Percentiles rank a stretch among this genome's conserved stretches.
Conservation (phyloP, 2,329 filamentous ascomycete species). For the Penicillium sp. region DNA sequence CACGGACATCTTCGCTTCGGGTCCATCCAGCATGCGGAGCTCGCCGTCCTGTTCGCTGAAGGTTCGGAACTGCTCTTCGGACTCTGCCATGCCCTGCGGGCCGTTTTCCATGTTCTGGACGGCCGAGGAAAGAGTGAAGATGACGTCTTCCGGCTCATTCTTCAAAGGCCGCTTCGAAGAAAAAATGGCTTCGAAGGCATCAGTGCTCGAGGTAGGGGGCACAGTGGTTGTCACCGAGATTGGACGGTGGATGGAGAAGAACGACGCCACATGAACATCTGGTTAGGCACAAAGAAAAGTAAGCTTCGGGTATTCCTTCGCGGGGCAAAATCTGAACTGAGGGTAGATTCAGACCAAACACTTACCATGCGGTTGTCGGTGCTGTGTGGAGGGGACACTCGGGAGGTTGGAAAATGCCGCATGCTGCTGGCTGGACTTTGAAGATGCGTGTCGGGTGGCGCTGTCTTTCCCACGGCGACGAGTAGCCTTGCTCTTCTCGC, state of each 20-base stretch:
- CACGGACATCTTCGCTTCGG: conserved; percentile 65
- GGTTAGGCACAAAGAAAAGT: conserved; percentile 5
- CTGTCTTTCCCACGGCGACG: conserved; percentile 40
- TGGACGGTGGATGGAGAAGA: conserved; percentile 94
- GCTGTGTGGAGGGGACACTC: conserved; percentile 52
- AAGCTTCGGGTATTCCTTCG: background rate
- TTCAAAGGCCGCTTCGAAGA: conserved; percentile 54
- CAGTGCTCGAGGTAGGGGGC: conserved; percentile 69
- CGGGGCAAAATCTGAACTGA: background rate
- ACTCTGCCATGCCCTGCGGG: conserved; percentile 33
- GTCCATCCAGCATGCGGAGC: conserved; percentile 52
- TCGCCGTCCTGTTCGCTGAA: conserved; percentile 37
- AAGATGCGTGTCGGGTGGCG: conserved; percentile 32
- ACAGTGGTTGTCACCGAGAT: conserved; percentile 85
- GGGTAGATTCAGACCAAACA: background rate
- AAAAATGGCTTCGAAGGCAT: conserved; percentile 85
- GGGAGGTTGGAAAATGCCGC: conserved; percentile 47
- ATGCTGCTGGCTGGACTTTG: conserved; percentile 39
- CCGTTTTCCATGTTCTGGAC: conserved; percentile 47
- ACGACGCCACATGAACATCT: conserved; percentile 87
- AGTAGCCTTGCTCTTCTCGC: conserved; percentile 38
- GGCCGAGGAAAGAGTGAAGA: conserved; percentile 62
- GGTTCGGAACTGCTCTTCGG: conserved; percentile 35
- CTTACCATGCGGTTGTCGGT: conserved; percentile 51
- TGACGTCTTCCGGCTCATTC: conserved; percentile 57